Base-by-base conservation (phyloP, 2,329 filamentous ascomycete species). In the Botrytis medusae region DNA sequence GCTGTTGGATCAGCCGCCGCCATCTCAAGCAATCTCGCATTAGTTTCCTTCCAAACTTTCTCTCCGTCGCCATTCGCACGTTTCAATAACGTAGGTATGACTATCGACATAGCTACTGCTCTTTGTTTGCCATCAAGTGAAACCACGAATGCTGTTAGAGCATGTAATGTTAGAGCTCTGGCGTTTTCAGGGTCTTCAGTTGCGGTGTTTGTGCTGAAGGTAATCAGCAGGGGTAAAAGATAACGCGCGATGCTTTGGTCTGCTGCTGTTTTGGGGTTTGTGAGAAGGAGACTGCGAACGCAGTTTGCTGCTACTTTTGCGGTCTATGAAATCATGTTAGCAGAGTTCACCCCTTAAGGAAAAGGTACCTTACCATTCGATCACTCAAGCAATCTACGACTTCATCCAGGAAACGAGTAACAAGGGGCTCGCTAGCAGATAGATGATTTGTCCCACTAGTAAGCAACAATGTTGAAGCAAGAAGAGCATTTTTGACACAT, bases 271-370 rank as follows among this genome's bases (percentile, higher is more conserved):
- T 89, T 84, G 69, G 88, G 84, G 71, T 88, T 83, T 78, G 92
- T 85, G 5, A 97, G 84, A 44, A 98, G 86, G 12, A 98, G 87
- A 12, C 94, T 96, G 73, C 95, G 90, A 77, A 95, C 89, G 82
- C 96, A 99, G 79, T 94, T 94, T 75, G 94, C 92, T 1, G 96
- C 94, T 72, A 98, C 95, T 79, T 93, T 97, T 72, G 93, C 92
- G 2, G 93, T 95, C 89, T 92, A 71, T 34, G n/a, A 5, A 22
- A 40, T 40, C 14, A n/a, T 37, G 34, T 74, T 76, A 74, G 64
- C 69, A 37, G 0, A 60, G 32, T 42, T 46, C 73, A 73, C 64
- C 60, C 20, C 44, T 9, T 71, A 10, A 68, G 25, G 65, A 29
- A 32, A n/a, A 32, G 2, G 29, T 29, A 29, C 79, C 81, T 78